Conservation (phyloP, 2,329 filamentous ascomycete genomes). For the Colletotrichum plurivorum region DNA sequence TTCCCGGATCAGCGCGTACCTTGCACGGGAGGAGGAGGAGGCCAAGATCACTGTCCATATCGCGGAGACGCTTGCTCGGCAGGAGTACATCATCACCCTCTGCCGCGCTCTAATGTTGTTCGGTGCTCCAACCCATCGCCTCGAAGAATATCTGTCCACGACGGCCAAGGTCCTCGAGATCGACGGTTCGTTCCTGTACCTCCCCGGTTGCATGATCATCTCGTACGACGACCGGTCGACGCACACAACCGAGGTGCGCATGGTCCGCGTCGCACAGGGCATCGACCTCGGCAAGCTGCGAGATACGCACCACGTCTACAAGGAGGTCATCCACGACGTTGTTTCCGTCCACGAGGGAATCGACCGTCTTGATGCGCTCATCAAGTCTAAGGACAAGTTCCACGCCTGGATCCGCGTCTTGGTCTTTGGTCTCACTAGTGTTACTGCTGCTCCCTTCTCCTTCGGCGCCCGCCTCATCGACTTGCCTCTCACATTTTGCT, state of each 20-base stretch:
- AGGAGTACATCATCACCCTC: constrained; percentile 86
- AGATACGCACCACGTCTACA: constrained; percentile 74
- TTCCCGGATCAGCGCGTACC: constrained; percentile 54
- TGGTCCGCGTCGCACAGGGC: constrained; percentile 71
- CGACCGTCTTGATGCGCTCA: constrained; percentile 66
- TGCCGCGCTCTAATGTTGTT: constrained; percentile 89
- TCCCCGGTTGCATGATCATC: constrained; percentile 90
- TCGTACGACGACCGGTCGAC: constrained; percentile 82
- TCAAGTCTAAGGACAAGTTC: constrained; percentile 69
- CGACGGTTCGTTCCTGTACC: constrained; percentile 87
- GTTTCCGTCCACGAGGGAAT: constrained; percentile 72
- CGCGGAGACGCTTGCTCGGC: constrained; percentile 79
- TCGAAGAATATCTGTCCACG: constrained; percentile 92
- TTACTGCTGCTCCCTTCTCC: constrained; percentile 80
- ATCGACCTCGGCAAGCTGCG: constrained; percentile 74
- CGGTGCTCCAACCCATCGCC: constrained; percentile 88
- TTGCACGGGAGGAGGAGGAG: constrained; percentile 59
- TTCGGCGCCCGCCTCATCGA: constrained; percentile 81
- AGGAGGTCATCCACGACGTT: constrained; percentile 74
- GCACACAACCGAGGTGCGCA: constrained; percentile 77
- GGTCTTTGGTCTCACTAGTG: constrained; percentile 81
- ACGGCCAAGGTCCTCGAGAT: constrained; percentile 87
- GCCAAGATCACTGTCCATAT: constrained; percentile 65
- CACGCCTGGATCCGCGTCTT: constrained; percentile 67
- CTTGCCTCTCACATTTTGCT: constrained; percentile 77